Conservation (phyloP, 257 asterid species). For the Nicotiana obtusifolia region DNA sequence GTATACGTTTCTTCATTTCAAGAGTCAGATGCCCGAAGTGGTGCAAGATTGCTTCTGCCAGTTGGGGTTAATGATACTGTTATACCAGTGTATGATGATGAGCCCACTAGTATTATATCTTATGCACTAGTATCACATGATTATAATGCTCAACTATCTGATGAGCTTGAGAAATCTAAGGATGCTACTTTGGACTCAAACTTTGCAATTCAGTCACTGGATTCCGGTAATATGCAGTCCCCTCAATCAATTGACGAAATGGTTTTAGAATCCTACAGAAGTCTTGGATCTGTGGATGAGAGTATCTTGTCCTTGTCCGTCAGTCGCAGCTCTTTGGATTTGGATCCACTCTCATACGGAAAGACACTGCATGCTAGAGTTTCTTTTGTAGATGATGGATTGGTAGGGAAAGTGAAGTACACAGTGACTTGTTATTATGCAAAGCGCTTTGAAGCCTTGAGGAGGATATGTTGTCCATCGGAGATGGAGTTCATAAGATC, state of each 20-base stretch:
- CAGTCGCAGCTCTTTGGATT: slow-evolving; percentile 49
- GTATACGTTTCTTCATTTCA: slow-evolving; percentile 66
- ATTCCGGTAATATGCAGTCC: slow-evolving; percentile 42
- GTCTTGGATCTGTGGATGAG: slow-evolving; percentile 69
- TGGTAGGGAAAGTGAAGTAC: slow-evolving; percentile 72
- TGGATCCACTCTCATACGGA: slow-evolving; percentile 55
- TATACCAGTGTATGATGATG: slow-evolving; percentile 84
- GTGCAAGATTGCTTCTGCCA: slow-evolving; percentile 64
- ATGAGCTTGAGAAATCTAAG: slow-evolving; percentile 57
- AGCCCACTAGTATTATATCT: slow-evolving; percentile 90
- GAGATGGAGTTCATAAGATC: slow-evolving; percentile 78
- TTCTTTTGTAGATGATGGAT: slow-evolving; percentile 57
- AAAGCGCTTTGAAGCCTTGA: slow-evolving; percentile 75
- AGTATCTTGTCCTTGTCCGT: slow-evolving; percentile 39
- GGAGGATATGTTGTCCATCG: slow-evolving; percentile 82
- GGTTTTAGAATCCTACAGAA: slow-evolving; percentile 51
- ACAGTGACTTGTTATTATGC: slow-evolving; percentile 77
- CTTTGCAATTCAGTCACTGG: slow-evolving; percentile 40
- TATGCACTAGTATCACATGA: slow-evolving; percentile 63
- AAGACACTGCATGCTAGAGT: slow-evolving; percentile 69
- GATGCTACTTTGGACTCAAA: slow-evolving; percentile 35
- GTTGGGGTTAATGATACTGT: slow-evolving; percentile 67
- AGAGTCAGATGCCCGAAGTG: slow-evolving; percentile 58
- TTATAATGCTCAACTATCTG: slow-evolving; percentile 48
- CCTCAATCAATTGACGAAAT: slow-evolving; percentile 53